Percentiles rank a stretch among this genome's conserved stretches.
Evolutionary conservation across 2,329 filamentous ascomycete genomes (phyloP).

Genomic region (Rutstroemia sp.): DNA sequence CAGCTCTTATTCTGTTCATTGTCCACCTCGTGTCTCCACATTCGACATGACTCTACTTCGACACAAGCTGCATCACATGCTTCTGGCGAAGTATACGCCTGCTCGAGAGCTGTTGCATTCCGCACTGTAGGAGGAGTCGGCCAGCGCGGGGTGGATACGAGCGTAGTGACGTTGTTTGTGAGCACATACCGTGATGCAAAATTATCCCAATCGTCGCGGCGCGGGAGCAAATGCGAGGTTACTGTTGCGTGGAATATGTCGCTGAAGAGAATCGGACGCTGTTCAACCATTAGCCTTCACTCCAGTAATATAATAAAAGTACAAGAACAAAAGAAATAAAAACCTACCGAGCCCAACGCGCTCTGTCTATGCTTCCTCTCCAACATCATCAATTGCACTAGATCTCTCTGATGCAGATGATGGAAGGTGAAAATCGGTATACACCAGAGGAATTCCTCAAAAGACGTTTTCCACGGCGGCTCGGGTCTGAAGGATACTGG

Average conservation of each 20-base stretch:
- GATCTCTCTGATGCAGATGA: constrained; percentile 11
- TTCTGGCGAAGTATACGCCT: background rate
- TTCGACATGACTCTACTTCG: background rate
- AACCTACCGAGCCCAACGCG: background rate
- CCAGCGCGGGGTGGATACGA: background rate
- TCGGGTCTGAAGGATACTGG: constrained; percentile 9
- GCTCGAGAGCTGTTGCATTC: background rate
- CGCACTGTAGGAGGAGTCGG: background rate
- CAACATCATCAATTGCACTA: constrained; percentile 1
- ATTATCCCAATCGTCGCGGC: constrained; percentile 10
- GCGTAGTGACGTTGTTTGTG: background rate
- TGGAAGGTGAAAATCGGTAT: constrained; percentile 10
- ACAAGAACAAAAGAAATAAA: background rate
- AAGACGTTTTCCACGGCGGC: constrained; percentile 13
- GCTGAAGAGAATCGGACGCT: background rate
- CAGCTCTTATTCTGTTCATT: background rate
- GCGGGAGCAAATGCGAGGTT: background rate
- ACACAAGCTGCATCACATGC: constrained; percentile 1
- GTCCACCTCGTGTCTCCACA: constrained; percentile 3
- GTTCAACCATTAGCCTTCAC: background rate
- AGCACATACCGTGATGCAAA: constrained; percentile 4
- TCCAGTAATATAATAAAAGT: background rate
- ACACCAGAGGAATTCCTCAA: constrained; percentile 10
- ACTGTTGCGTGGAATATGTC: constrained; percentile 1
- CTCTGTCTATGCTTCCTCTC: background rate